phyloP scores from a whole-genome alignment of 1,284 basidiomycete genomes.

The Volvariella volvacea region DNA sequence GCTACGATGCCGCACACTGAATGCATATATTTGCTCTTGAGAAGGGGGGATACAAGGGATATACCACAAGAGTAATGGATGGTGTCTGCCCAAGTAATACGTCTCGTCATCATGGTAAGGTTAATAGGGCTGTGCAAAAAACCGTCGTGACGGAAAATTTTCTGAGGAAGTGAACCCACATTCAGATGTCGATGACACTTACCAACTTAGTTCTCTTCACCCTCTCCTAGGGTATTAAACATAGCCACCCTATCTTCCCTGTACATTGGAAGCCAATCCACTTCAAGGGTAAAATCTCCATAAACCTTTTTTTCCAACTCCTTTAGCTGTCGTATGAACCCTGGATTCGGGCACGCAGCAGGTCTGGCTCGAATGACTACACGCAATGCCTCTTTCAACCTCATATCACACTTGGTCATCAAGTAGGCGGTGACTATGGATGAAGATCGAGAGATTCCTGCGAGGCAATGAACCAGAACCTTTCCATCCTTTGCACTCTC shows the following conservation, averaged over 20 bases:
- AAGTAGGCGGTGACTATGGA: constrained; percentile 45
- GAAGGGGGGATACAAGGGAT: too few relatives aligned
- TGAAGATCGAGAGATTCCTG: constrained; percentile 33
- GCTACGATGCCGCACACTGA: too few relatives aligned
- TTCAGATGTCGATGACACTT: too few relatives aligned
- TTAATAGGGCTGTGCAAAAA: too few relatives aligned
- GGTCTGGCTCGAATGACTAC: constrained; percentile 22
- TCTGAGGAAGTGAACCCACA: too few relatives aligned
- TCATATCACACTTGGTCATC: constrained; percentile 30
- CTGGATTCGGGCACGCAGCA: constrained; percentile 28
- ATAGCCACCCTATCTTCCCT: constrained; percentile 23
- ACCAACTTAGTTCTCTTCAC: too few relatives aligned
- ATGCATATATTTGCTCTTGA: too few relatives aligned
- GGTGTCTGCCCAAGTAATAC: too few relatives aligned
- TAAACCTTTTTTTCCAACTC: constrained; percentile 24
- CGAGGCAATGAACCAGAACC: constrained; percentile 49
- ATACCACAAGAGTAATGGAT: too few relatives aligned
- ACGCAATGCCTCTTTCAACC: constrained; percentile 25
- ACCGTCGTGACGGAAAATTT: too few relatives aligned
- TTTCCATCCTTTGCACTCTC: constrained; percentile 26
- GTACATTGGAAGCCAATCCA: constrained; percentile 24
- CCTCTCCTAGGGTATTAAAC: too few relatives aligned
- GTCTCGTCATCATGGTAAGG: too few relatives aligned
- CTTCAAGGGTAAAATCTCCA: constrained; percentile 19
- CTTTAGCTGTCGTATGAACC: constrained; percentile 32